Base-by-base conservation (phyloP, 2,329 filamentous ascomycete genomes). In the Pyrenophora teres region DNA sequence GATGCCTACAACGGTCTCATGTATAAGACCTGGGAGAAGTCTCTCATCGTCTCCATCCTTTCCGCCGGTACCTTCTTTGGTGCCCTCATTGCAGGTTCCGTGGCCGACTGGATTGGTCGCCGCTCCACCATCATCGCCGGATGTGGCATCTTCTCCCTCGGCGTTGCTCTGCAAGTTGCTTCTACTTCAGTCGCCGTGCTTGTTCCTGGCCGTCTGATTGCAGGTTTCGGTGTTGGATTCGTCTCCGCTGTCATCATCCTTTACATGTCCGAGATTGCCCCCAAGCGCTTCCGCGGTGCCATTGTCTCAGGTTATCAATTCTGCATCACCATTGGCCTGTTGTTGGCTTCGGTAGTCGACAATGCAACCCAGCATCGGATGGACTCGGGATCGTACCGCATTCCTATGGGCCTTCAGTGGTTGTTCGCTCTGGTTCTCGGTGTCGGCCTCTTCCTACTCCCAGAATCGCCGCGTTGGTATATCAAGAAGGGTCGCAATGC, bases 241-340 rank as follows among this genome's bases (percentile, higher is more conserved):
- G 67, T 76, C 18, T 72, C 67, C 23, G 72, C 72, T 18, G 58
- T 74, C 45, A 74, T 80, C 64, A 79, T 80, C 52, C 67, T 80
- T n/a, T 96, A 94, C 83, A 93, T 94, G 89, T 90, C 87, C 41
- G 90, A 92, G 77, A 90, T 92, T 70, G 74, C 78, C 82, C 80
- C 80, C 13, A 79, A 78, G 73, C 90, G 89, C 74, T 87, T 94
- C 59, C 85, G 89, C 67, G 89, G 89, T 68, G 86, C 88, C 48
- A 82, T 92, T 43, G 88, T 92, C n/a, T 50, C 52, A 15, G 88
- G 87, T 4, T 92, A 92, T 78, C 89, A 92, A 71, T 92, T 92
- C 80, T 90, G 86, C 73, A 87, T 92, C 73, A 92, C 89, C 55
- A 82, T 92, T 59, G 90, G 90, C 76, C 78, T 94, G 59, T 78